A percentile compares a stretch with the other conserved stretches of the same genome.
Conservation (phyloP, 495 filamentous ascomycete genomes). For the Hyaloscypha finlandica region DNA sequence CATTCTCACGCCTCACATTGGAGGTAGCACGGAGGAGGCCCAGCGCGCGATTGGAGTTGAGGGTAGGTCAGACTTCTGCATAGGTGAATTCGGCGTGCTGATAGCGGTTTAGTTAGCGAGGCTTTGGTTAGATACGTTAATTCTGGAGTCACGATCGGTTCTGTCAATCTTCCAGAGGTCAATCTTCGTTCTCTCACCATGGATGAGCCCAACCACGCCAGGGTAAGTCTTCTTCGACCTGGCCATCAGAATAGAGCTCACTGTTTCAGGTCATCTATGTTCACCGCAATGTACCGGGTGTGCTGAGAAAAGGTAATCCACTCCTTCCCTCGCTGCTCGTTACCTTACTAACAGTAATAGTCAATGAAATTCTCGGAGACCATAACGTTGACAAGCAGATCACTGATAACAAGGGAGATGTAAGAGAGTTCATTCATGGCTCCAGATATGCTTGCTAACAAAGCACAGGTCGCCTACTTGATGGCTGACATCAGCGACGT, state of each 20-base stretch:
- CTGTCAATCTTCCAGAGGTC: constrained; percentile 97
- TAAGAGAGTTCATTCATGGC: constrained; percentile 39
- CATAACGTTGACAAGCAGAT: constrained; percentile 99
- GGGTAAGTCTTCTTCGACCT: constrained; percentile 49
- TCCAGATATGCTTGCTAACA: constrained; percentile 2
- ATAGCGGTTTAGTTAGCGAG: constrained; percentile 59
- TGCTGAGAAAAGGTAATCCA: constrained; percentile 72
- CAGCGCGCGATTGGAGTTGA: constrained; percentile 96
- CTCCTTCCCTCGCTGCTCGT: constrained; percentile 6
- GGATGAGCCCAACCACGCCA: constrained; percentile 83
- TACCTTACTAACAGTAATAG: constrained; percentile 41
- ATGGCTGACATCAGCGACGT: constrained; percentile 97
- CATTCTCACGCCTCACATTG: constrained; percentile 95
- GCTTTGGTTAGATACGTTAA: constrained; percentile 91
- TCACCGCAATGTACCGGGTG: constrained; percentile 93
- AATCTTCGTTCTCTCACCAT: constrained; percentile 81
- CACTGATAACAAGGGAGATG: constrained; percentile 90
- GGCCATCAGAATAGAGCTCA: constrained; percentile 18
- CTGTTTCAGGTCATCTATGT: constrained; percentile 78
- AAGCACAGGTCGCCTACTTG: constrained; percentile 75
- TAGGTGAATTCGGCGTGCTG: constrained; percentile 15
- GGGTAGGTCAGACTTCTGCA: constrained; percentile 35
- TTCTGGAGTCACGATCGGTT: constrained; percentile 82
- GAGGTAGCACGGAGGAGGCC: constrained; percentile 96
- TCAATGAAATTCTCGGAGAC: constrained; percentile 89